These are phyloP conservation scores for Xylaria castorea DNA, from an alignment of 495 filamentous ascomycete species.

Conservation along the genomic window DNA sequence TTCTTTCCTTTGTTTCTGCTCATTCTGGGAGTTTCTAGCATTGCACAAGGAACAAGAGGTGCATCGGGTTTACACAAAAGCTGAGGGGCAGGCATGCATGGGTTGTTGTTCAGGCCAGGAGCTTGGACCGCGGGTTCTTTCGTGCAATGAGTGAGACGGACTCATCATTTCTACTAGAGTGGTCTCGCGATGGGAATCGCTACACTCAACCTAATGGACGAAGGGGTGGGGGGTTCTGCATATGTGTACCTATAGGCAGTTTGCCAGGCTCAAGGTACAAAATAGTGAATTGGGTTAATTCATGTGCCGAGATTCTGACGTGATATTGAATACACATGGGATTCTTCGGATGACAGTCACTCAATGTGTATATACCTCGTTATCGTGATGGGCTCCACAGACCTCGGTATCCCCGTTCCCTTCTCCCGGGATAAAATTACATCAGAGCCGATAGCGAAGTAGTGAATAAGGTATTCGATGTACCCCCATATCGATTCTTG, in stretches of 20 bases:
- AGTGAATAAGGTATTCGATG: not conserved
- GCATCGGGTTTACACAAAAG: slow-evolving; percentile 45
- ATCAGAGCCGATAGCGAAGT: not conserved
- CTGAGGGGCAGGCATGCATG: slow-evolving; percentile 33
- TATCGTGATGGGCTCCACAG: not conserved
- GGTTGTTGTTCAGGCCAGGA: slow-evolving; percentile 29
- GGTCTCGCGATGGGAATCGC: slow-evolving; percentile 25
- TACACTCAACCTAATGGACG: slow-evolving; percentile 15
- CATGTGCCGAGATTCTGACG: not conserved
- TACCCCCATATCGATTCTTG: not conserved
- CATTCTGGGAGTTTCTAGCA: slow-evolving; percentile 37
- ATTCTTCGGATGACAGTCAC: slow-evolving; percentile 5
- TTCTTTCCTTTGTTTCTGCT: slow-evolving; percentile 31
- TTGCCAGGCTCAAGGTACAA: not conserved
- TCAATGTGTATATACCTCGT: not conserved
- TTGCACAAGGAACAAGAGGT: slow-evolving; percentile 36
- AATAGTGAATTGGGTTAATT: slow-evolving; percentile 15
- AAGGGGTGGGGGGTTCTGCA: not conserved
- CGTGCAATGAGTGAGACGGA: slow-evolving; percentile 28
- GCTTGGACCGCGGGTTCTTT: slow-evolving; percentile 21
- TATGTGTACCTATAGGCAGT: not conserved
- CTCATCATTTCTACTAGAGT: slow-evolving; percentile 33
- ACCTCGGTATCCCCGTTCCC: not conserved
- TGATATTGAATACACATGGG: slow-evolving; percentile 5
- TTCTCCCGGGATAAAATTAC: not conserved